phyloP scores from a whole-genome alignment of 257 asterid genomes.

The Solanum tarijense region DNA sequence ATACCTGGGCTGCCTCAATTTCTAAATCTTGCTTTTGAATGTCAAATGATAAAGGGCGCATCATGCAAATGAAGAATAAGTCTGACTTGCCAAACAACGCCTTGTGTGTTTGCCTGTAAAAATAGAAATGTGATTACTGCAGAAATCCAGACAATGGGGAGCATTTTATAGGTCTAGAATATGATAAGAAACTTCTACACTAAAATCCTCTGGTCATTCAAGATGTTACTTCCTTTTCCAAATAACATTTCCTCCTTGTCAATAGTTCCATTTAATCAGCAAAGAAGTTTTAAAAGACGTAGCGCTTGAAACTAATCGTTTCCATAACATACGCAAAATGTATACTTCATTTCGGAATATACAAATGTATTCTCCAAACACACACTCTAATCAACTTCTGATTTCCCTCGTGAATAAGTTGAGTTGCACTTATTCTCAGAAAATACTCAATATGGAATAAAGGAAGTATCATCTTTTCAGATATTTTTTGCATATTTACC shows the following conservation, averaged over 20 bases:
- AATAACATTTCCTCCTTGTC: not conserved
- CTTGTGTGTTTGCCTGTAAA: constrained; percentile 50
- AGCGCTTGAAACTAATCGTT: not conserved
- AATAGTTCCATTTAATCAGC: not conserved
- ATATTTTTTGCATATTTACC: not conserved
- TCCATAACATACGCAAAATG: not conserved
- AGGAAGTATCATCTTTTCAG: not conserved
- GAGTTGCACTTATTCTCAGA: not conserved
- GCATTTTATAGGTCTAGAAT: not conserved
- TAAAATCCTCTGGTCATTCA: not conserved
- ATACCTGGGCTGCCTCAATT: constrained; percentile 69
- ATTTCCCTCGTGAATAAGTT: not conserved
- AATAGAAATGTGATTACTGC: not conserved
- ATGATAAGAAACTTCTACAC: not conserved
- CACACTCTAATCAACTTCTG: not conserved
- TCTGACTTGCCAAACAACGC: constrained; percentile 22
- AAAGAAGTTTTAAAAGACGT: not conserved
- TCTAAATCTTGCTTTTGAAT: constrained; percentile 63
- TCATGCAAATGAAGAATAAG: constrained; percentile 35
- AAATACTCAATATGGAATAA: not conserved
- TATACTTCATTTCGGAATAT: not conserved
- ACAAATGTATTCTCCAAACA: not conserved
- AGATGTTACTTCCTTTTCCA: not conserved
- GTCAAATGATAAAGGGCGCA: constrained; percentile 50
- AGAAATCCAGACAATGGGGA: not conserved